Percentiles rank a stretch among this genome's conserved stretches.
Conservation (phyloP, 345 rosid genomes). For the Viola odorata region DNA sequence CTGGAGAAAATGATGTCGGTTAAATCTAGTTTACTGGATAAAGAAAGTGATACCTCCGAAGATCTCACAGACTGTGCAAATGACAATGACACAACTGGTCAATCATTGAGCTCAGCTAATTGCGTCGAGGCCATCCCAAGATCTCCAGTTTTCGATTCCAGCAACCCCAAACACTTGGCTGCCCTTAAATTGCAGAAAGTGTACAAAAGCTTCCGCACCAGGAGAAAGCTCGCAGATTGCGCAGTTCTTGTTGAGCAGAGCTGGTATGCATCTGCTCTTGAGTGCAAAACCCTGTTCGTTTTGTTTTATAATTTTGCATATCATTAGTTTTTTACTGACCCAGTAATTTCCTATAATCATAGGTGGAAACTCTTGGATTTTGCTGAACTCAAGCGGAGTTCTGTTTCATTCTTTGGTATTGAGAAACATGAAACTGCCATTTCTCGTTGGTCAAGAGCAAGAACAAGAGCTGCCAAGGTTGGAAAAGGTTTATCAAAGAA, state of each 20-base stretch:
- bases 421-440: slow-evolving; percentile 93
- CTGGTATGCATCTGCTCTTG: slow-evolving; percentile 41
- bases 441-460: slow-evolving; percentile 95
- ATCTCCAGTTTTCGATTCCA: slow-evolving; percentile 36
- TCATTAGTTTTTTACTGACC: slow-evolving; percentile 14
- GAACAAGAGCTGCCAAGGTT: slow-evolving; percentile 88
- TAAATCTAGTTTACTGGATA: slow-evolving; percentile 20
- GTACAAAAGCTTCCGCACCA: slow-evolving; percentile 86
- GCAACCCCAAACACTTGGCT: slow-evolving; percentile 67
- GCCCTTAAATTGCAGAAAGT: slow-evolving; percentile 86
- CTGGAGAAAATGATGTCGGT: slow-evolving; percentile 45
- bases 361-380: slow-evolving; percentile 96
- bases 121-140: slow-evolving; percentile 13
- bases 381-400: slow-evolving; percentile 80
- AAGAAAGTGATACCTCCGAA: slow-evolving; percentile 14
- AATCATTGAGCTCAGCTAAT: slow-evolving; percentile 14
- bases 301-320: background rate
- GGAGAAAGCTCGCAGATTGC: slow-evolving; percentile 94
- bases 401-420: slow-evolving; percentile 78
- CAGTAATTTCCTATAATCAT: slow-evolving; percentile 1
- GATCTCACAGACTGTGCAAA: background rate
- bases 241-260: slow-evolving; percentile 86
- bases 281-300: background rate
- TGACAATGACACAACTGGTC: slow-evolving; percentile 10
- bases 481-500: slow-evolving; percentile 95